phyloP scores from a whole-genome alignment of 805 yeast species.

The Wickerhamiella cacticola region DNA sequence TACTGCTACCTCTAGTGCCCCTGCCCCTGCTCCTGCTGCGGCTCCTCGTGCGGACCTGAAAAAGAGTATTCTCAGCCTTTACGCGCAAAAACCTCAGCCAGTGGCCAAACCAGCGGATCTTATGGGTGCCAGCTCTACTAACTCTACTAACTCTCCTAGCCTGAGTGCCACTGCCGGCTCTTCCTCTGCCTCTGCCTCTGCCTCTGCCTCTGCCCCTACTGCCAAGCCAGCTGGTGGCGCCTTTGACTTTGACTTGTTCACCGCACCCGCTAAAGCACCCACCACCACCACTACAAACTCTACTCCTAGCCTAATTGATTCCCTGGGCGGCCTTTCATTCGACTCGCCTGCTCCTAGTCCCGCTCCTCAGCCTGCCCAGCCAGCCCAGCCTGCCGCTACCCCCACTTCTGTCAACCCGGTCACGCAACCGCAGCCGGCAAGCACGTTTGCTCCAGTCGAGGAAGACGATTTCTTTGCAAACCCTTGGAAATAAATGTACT shows the following conservation, averaged over 20 bases:
- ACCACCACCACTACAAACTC: not conserved
- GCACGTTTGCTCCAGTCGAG: slow-evolving; percentile 13
- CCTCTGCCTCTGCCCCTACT: slow-evolving; percentile 11
- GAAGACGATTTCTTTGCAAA: slow-evolving; percentile 31
- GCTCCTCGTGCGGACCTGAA: slow-evolving; percentile 68
- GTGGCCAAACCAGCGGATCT: slow-evolving; percentile 15
- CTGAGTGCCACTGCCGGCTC: not conserved
- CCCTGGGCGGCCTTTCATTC: not conserved
- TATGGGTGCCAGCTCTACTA: slow-evolving; percentile 15
- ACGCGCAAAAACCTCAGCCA: slow-evolving; percentile 48
- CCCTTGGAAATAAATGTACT: slow-evolving; percentile 27
- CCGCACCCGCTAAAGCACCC: not conserved
- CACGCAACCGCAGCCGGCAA: not conserved
- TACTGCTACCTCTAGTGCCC: slow-evolving; percentile 18
- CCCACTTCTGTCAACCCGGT: slow-evolving; percentile 17
- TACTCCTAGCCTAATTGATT: slow-evolving; percentile 2
- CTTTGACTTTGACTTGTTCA: slow-evolving; percentile 11
- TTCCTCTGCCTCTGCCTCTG: slow-evolving; percentile 2
- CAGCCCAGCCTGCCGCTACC: not conserved
- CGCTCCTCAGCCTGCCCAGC: not conserved
- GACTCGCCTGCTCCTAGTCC: not conserved
- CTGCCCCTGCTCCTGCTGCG: slow-evolving; percentile 20
- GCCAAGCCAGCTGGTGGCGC: no score
- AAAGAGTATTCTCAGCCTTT: slow-evolving; percentile 79
- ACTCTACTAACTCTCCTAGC: slow-evolving; percentile 7